Evolutionary conservation across 768 basidiomycete genomes (phyloP).

Genomic region (Inosperma sp.): DNA sequence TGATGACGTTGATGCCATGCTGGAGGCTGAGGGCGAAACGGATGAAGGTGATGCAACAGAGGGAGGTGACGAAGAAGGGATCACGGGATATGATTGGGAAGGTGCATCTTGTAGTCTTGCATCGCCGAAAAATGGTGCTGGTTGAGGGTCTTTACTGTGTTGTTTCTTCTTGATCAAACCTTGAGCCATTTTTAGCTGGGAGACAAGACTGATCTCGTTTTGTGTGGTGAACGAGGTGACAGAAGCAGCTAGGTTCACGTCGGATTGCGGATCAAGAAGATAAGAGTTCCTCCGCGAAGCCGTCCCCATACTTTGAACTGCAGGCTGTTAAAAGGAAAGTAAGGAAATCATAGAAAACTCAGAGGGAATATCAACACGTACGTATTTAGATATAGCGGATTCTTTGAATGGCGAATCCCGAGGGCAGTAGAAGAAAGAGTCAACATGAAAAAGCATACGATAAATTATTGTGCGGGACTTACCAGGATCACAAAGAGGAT

Average conservation of each 20-base stretch:
- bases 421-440: slow-evolving; percentile 8
- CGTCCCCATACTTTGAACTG: slow-evolving; percentile 4
- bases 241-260: slow-evolving; percentile 10
- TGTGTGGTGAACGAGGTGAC: slow-evolving; percentile 24
- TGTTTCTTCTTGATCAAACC: slow-evolving; percentile 69
- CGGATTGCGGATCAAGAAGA: slow-evolving; percentile 28
- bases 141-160: slow-evolving; percentile 47
- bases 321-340: slow-evolving; percentile 1
- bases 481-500: slow-evolving; percentile 24
- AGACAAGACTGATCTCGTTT: slow-evolving; percentile 47
- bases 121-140: slow-evolving; percentile 51
- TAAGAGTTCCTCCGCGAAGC: slow-evolving; percentile 36
- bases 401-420: slow-evolving; percentile 19
- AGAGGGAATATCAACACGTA: slow-evolving; percentile 25
- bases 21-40: slow-evolving; percentile 23
- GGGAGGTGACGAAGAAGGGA: slow-evolving; percentile 18
- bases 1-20: slow-evolving; percentile 22
- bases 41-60: slow-evolving; percentile 6
- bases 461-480: slow-evolving; percentile 14
- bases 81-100: slow-evolving; percentile 29
- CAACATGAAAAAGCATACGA: slow-evolving; percentile 1
- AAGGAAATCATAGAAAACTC: neutral
- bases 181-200: slow-evolving; percentile 60
- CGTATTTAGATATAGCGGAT: slow-evolving; percentile 19
- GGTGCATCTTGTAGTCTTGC: slow-evolving; percentile 33